Percentiles rank a stretch among this genome's conserved stretches.
Conservation (phyloP, 2,329 filamentous ascomycete species). For the Sporothrix protearum region DNA sequence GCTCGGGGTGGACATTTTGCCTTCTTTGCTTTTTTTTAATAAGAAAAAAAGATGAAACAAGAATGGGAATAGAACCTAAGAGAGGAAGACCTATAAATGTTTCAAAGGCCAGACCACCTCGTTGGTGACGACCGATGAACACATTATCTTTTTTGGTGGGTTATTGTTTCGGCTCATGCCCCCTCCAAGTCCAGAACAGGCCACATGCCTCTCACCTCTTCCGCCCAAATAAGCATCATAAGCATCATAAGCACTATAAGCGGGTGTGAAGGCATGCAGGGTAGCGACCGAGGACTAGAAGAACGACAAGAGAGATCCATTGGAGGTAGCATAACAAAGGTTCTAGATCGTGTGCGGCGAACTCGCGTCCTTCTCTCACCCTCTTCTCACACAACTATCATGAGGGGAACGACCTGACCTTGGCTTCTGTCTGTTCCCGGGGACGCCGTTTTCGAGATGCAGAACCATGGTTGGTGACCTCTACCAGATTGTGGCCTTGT, state of each 20-base stretch:
- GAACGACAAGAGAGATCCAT: neutral
- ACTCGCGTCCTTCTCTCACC: neutral
- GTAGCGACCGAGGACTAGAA: neutral
- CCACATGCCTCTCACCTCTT: neutral
- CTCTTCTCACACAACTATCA: neutral
- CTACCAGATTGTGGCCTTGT: neutral
- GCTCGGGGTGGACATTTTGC: neutral
- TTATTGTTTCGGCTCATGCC: neutral
- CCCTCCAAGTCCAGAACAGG: neutral
- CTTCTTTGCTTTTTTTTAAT: neutral
- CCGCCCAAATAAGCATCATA: neutral
- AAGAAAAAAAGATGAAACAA: too few species aligned
- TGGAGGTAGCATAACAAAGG: too few species aligned
- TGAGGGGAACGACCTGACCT: neutral
- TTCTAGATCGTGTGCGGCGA: neutral
- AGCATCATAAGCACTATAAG: conserved; percentile 1
- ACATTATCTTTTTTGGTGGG: neutral
- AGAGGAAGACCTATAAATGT: too few species aligned
- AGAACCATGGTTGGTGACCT: conserved; percentile 1
- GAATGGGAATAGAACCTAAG: too few species aligned
- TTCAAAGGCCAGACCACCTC: neutral
- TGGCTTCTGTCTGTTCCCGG: neutral
- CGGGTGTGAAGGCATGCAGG: neutral
- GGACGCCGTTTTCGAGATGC: neutral
- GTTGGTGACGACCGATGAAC: neutral